phyloP scores from a whole-genome alignment of 2,329 filamentous ascomycete species.

The Colletotrichum musae region DNA sequence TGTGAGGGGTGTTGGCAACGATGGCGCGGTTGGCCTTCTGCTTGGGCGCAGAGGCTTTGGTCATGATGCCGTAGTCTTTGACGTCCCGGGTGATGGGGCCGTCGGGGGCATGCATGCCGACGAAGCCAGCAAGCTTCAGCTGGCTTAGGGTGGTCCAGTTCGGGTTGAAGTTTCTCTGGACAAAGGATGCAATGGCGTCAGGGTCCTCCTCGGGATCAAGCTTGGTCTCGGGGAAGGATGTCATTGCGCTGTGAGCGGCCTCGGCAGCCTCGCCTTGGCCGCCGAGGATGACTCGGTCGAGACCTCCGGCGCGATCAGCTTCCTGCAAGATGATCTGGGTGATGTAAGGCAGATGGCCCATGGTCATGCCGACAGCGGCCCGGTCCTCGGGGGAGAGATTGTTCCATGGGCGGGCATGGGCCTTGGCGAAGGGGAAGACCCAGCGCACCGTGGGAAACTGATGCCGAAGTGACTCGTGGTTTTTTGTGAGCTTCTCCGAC shows the following conservation, averaged over 20 bases:
- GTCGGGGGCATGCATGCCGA: constrained; percentile 13
- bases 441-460: constrained; percentile 11
- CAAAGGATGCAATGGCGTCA: background rate
- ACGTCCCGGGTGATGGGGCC: constrained; percentile 13
- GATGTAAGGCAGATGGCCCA: constrained; percentile 9
- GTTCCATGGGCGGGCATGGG: constrained; percentile 15
- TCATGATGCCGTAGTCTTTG: background rate
- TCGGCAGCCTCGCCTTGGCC: constrained; percentile 21
- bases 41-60: background rate
- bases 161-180: background rate
- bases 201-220: background rate
- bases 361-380: constrained; percentile 20
- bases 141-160: background rate
- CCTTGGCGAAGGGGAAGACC: constrained; percentile 15
- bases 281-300: constrained; percentile 15
- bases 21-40: background rate
- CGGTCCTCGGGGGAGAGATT: constrained; percentile 15
- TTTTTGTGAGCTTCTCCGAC: constrained; percentile 15
- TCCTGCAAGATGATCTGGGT: constrained; percentile 15
- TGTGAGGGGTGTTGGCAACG: constrained; percentile 9
- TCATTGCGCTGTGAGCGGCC: constrained; percentile 21
- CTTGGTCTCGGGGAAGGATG: constrained; percentile 10
- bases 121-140: constrained; percentile 3
- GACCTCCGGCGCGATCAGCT: background rate
- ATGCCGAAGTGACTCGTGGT: constrained; percentile 5